A percentile compares a stretch with the other conserved stretches of the same genome.
Conservation (phyloP, 2,329 filamentous ascomycete species). For the Fusarium fracticaudum region DNA sequence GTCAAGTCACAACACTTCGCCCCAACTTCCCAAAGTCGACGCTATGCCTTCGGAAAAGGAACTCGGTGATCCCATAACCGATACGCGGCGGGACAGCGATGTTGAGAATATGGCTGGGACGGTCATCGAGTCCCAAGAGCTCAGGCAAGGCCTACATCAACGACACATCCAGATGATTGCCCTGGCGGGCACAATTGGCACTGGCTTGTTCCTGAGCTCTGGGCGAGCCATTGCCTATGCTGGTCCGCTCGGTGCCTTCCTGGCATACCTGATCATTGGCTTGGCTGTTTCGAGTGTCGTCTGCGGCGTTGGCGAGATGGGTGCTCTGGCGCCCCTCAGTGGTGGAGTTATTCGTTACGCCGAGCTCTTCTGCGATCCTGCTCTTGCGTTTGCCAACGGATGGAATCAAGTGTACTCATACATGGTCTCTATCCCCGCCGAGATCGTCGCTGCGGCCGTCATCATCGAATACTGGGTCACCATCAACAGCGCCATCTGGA, state of each 20-base stretch:
- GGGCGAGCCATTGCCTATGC: neutral
- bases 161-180: slow-evolving; percentile 10
- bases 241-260: neutral
- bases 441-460: slow-evolving; percentile 5
- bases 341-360: slow-evolving; percentile 5
- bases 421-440: neutral
- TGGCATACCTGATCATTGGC: neutral
- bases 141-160: neutral
- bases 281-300: neutral
- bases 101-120: slow-evolving; percentile 2
- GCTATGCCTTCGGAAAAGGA: neutral
- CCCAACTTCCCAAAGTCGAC: neutral
- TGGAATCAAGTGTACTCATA: neutral
- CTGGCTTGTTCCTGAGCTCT: slow-evolving; percentile 1
- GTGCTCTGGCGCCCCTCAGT: neutral
- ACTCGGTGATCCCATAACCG: neutral
- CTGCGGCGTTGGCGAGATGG: slow-evolving; percentile 5
- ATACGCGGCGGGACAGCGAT: neutral
- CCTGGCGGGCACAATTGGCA: neutral
- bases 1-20: neutral
- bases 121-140: neutral
- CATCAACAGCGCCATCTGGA: slow-evolving; percentile 4
- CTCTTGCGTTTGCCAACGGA: neutral
- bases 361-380: neutral
- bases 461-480: slow-evolving; percentile 5